Conservation (phyloP, 208 protist species). For the Strigomonas culicis region DNA sequence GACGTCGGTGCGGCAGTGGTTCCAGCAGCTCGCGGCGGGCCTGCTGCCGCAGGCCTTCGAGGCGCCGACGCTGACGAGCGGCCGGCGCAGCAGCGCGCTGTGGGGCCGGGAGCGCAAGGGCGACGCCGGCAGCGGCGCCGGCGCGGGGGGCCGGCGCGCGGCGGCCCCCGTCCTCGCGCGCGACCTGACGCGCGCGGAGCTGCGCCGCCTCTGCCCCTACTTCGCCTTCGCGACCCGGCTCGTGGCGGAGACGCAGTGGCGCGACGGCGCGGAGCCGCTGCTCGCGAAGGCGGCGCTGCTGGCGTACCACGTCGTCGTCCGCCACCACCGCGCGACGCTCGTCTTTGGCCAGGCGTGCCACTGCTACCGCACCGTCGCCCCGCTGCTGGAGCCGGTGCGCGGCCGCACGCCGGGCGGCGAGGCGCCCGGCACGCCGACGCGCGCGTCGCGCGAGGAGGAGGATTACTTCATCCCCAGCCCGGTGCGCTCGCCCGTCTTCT, state of each 20-base stretch:
- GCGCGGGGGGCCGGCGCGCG: not conserved
- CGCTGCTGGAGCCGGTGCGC: slow-evolving; percentile 24
- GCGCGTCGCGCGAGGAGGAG: slow-evolving; percentile 2
- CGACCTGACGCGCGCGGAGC: slow-evolving; percentile 60
- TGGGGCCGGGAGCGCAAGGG: slow-evolving; percentile 22
- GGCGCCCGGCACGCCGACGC: slow-evolving; percentile 2
- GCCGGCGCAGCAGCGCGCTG: slow-evolving; percentile 32
- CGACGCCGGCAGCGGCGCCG: not conserved
- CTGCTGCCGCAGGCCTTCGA: slow-evolving; percentile 70
- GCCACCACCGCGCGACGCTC: slow-evolving; percentile 54
- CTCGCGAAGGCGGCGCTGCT: slow-evolving; percentile 56
- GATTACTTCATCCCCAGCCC: slow-evolving; percentile 63
- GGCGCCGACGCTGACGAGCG: slow-evolving; percentile 46
- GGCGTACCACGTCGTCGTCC: slow-evolving; percentile 62
- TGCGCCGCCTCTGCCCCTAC: slow-evolving; percentile 57
- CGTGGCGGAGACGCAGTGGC: slow-evolving; percentile 60
- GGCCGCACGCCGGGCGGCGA: slow-evolving; percentile 21
- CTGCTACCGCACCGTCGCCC: slow-evolving; percentile 70
- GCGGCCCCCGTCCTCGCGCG: slow-evolving; percentile 49
- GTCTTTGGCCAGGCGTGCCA: slow-evolving; percentile 74
- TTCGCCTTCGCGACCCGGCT: slow-evolving; percentile 74
- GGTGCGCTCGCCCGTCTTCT: slow-evolving; percentile 54
- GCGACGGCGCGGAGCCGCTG: slow-evolving; percentile 49
- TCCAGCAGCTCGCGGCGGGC: slow-evolving; percentile 49
- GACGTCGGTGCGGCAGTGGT: slow-evolving; percentile 51